These are phyloP conservation scores for Colletotrichum euphorbiae DNA, from an alignment of 2,329 filamentous ascomycete species.

Conservation along the genomic window DNA sequence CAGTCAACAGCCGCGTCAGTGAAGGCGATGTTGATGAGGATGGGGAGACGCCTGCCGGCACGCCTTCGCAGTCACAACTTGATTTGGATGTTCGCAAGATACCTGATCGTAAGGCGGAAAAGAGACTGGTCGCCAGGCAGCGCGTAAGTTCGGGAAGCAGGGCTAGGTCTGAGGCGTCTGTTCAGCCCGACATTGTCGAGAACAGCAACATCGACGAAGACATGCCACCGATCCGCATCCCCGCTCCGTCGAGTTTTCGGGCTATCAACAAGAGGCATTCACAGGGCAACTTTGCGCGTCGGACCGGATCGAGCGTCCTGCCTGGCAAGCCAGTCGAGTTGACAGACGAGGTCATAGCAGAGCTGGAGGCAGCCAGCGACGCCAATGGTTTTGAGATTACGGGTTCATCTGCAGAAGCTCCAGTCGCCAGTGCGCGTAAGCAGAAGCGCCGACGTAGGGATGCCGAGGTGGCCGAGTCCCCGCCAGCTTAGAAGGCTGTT, in stretches of 20 bases:
- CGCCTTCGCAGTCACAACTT: conserved; percentile 14
- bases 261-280: neutral
- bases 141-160: conserved; percentile 24
- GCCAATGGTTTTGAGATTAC: neutral
- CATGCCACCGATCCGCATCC: conserved; percentile 33
- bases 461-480: conserved; percentile 3
- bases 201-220: conserved; percentile 36
- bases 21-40: conserved; percentile 12
- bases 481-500: conserved; percentile 21
- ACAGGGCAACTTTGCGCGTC: conserved; percentile 27
- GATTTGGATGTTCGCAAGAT: conserved; percentile 18
- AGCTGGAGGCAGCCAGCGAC: neutral
- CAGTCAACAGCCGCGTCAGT: conserved; percentile 13
- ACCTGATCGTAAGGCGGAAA: conserved; percentile 31
- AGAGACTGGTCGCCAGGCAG: conserved; percentile 19
- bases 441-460: conserved; percentile 6
- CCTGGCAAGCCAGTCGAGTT: conserved; percentile 7
- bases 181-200: conserved; percentile 26
- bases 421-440: neutral
- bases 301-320: conserved; percentile 18
- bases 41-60: neutral
- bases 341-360: neutral
- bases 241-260: conserved; percentile 4
- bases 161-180: conserved; percentile 2
- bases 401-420: neutral